Evolutionary conservation across 257 asterid genomes (phyloP).

Genomic region (Solanum gracilifrons): DNA sequence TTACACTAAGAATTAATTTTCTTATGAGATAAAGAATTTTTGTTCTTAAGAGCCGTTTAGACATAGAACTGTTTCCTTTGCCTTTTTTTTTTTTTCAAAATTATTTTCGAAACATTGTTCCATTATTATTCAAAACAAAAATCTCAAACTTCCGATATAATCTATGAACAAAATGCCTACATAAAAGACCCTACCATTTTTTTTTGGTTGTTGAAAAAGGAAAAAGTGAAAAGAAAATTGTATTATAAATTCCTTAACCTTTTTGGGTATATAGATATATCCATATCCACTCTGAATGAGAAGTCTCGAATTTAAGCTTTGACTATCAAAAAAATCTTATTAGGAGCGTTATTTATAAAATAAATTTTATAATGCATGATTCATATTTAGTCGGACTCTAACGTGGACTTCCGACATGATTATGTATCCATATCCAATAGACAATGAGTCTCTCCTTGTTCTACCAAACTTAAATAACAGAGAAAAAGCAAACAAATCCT

Average conservation of each 20-base stretch:
- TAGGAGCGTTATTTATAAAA: rapidly evolving
- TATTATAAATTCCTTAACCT: not conserved
- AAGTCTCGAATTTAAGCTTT: rapidly evolving
- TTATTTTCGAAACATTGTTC: not conserved
- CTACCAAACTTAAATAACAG: not conserved
- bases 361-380: rapidly evolving
- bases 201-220: not conserved
- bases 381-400: no score
- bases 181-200: not conserved
- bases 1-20: not conserved
- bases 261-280: not conserved
- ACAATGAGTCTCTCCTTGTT: not conserved
- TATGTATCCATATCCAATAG: no score
- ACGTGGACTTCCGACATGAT: rapidly evolving
- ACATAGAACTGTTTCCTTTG: not conserved
- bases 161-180: not conserved
- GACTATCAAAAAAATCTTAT: no score
- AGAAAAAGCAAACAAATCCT: not conserved
- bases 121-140: not conserved
- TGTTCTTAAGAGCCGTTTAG: not conserved
- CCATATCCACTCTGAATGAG: not conserved
- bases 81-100: not conserved
- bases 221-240: not conserved
- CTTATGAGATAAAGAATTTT: not conserved
- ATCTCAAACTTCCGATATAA: not conserved